A percentile compares a stretch with the other conserved stretches of the same genome.
phyloP scores from a whole-genome alignment of 139 green algal genomes.

The Chlamydomonas sphaeroides region DNA sequence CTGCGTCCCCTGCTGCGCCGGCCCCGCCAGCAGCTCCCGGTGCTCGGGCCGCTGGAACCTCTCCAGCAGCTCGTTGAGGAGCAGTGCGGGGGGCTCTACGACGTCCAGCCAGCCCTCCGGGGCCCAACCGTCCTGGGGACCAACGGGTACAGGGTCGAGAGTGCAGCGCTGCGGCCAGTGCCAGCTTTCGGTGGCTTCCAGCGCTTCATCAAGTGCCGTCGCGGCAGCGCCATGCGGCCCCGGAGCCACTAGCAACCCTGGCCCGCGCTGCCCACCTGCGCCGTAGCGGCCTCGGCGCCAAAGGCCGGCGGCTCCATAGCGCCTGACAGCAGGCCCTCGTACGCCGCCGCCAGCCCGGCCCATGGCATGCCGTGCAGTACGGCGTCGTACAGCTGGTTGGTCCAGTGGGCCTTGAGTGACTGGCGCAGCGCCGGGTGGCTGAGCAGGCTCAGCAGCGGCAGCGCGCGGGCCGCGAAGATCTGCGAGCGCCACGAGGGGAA shows the following conservation, averaged over 20 bases:
- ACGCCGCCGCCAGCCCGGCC: background rate
- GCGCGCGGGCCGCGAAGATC: constrained; percentile 1
- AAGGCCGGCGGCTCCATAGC: background rate
- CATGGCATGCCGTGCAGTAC: constrained; percentile 9
- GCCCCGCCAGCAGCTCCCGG: background rate
- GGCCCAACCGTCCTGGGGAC: background rate
- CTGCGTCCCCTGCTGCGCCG: background rate
- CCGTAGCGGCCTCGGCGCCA: background rate
- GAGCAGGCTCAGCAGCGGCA: constrained; percentile 21
- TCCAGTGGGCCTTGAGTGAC: constrained; percentile 12
- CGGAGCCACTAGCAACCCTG: no score
- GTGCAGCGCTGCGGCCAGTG: no score
- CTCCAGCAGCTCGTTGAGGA: constrained; percentile 36
- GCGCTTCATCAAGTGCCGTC: no score
- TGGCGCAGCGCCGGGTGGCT: background rate
- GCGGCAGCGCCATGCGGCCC: no score
- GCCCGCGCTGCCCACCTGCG: no score
- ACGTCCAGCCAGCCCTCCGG: constrained; percentile 2
- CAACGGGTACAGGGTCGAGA: background rate
- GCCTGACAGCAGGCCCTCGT: background rate
- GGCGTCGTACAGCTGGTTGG: constrained; percentile 21
- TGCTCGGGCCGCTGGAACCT: constrained; percentile 27
- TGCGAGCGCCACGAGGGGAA: background rate
- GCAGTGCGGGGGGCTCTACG: constrained; percentile 11
- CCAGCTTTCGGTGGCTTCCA: no score